Percentiles rank a stretch among this genome's conserved stretches.
Evolutionary conservation across 2,329 filamentous ascomycete genomes (phyloP).

Genomic region (Elsinoe arachidis): DNA sequence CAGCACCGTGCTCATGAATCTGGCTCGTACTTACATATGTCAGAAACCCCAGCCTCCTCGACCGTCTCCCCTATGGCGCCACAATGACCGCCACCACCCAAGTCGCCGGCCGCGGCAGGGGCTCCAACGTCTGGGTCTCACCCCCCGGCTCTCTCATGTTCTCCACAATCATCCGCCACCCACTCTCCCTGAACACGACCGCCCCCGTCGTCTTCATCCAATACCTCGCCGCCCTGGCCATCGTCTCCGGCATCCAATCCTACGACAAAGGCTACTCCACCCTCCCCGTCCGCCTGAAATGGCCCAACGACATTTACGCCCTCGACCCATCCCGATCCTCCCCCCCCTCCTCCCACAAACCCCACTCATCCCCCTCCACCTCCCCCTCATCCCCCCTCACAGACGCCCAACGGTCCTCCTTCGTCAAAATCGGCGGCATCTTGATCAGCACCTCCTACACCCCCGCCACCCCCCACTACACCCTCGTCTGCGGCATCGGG

Average conservation of each 20-base stretch:
- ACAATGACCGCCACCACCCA: conserved; percentile 81
- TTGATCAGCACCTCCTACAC: conserved; percentile 81
- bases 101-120: conserved; percentile 77
- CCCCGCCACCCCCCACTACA: conserved; percentile 57
- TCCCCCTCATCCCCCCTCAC: not conserved
- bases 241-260: conserved; percentile 69
- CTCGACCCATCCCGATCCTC: conserved; percentile 23
- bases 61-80: conserved; percentile 73
- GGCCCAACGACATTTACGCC: conserved; percentile 81
- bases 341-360: not conserved
- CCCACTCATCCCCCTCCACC: not conserved
- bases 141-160: conserved; percentile 81
- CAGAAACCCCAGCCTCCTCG: conserved; percentile 69
- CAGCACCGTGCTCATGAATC: conserved; percentile 14
- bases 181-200: conserved; percentile 58
- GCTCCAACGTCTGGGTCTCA: conserved; percentile 89
- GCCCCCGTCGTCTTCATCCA: conserved; percentile 89
- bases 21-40: conserved; percentile 2
- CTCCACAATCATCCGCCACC: conserved; percentile 79
- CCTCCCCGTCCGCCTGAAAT: conserved; percentile 80
- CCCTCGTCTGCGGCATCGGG: conserved; percentile 72
- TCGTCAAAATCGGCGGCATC: conserved; percentile 89
- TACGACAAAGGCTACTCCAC: conserved; percentile 68
- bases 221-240: conserved; percentile 82
- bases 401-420: conserved; percentile 56